phyloP scores from a whole-genome alignment of 2,329 filamentous ascomycete genomes.

The Teratosphaeria pseudoeucalypti region DNA sequence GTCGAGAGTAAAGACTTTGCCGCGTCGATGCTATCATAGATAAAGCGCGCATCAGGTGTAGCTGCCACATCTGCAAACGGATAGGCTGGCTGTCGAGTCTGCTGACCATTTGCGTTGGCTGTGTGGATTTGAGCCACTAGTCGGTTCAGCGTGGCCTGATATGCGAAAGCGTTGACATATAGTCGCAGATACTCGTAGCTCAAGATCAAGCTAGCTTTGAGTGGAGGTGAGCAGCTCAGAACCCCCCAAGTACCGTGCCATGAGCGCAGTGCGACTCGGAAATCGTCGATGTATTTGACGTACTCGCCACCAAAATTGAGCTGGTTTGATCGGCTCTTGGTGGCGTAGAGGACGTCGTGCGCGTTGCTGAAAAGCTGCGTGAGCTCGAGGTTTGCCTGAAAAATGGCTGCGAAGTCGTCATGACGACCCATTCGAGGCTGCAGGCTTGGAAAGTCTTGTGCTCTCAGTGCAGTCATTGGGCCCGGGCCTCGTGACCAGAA shows the following conservation, averaged over 20 bases:
- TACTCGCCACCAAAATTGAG: slow-evolving; percentile 26
- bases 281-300: slow-evolving; percentile 27
- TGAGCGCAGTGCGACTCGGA: slow-evolving; percentile 21
- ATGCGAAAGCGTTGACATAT: slow-evolving; percentile 58
- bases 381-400: slow-evolving; percentile 24
- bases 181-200: slow-evolving; percentile 56
- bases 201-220: slow-evolving; percentile 50
- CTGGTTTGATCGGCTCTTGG: slow-evolving; percentile 23
- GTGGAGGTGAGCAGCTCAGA: slow-evolving; percentile 36
- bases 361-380: slow-evolving; percentile 27
- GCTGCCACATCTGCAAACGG: slow-evolving; percentile 37
- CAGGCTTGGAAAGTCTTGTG: slow-evolving; percentile 23
- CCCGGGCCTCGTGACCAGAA: slow-evolving; percentile 24
- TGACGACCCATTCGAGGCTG: slow-evolving; percentile 14
- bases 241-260: slow-evolving; percentile 24
- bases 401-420: slow-evolving; percentile 25
- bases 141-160: slow-evolving; percentile 29
- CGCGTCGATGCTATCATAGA: slow-evolving; percentile 55
- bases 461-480: slow-evolving; percentile 23
- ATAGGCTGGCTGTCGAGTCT: slow-evolving; percentile 10
- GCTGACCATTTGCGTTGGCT: slow-evolving; percentile 16
- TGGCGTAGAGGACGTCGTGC: slow-evolving; percentile 25
- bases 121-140: slow-evolving; percentile 13
- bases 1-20: slow-evolving; percentile 52
- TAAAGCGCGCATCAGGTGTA: slow-evolving; percentile 54